Conservation (phyloP, 73 alveolate species). For the Tetrahymena malaccensis region DNA sequence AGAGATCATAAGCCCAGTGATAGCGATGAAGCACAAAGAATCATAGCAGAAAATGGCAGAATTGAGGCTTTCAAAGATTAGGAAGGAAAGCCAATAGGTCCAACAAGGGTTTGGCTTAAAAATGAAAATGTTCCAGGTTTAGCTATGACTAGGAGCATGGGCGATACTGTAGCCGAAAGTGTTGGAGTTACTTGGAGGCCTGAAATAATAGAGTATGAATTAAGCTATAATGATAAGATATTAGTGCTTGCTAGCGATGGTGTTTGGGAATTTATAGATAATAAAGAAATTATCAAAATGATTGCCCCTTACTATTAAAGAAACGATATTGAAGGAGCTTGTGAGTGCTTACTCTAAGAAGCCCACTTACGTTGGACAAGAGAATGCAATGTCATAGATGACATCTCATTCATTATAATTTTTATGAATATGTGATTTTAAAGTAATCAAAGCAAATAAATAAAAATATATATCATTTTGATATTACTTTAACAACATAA, state of each 20-base stretch:
- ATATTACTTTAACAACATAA: too few relatives aligned
- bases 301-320: not conserved
- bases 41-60: slow-evolving; percentile 52
- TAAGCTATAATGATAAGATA: not conserved
- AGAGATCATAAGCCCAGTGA: slow-evolving; percentile 58
- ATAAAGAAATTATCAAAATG: slow-evolving; percentile 43
- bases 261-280: slow-evolving; percentile 73
- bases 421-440: not conserved
- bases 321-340: not conserved
- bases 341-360: not conserved
- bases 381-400: not conserved
- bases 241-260: slow-evolving; percentile 57
- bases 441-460: too few relatives aligned
- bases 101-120: slow-evolving; percentile 56
- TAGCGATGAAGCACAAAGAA: slow-evolving; percentile 53
- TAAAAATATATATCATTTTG: too few relatives aligned
- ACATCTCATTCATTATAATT: not conserved
- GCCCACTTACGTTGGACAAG: not conserved
- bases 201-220: slow-evolving; percentile 28
- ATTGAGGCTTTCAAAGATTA: slow-evolving; percentile 48
- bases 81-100: slow-evolving; percentile 41
- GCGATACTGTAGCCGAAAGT: slow-evolving; percentile 54
- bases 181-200: slow-evolving; percentile 53
- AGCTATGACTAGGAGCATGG: slow-evolving; percentile 55
- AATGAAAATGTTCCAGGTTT: slow-evolving; percentile 50